phyloP scores from a whole-genome alignment of 1,139 yeast species.

The Sugiyamaella xylanicola region DNA sequence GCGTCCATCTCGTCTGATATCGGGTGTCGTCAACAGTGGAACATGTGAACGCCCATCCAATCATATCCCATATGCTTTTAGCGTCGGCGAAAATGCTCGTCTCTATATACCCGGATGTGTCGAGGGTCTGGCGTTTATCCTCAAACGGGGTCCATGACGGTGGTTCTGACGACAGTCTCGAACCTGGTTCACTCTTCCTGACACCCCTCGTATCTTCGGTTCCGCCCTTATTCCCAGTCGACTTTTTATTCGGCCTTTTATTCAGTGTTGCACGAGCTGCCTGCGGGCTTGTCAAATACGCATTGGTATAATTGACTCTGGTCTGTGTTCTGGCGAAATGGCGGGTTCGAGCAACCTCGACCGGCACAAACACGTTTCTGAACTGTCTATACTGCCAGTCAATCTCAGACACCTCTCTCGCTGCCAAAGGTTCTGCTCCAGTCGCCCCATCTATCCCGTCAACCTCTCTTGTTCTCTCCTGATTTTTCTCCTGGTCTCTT shows the following conservation, averaged over 20 bases:
- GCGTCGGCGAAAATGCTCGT: conserved; percentile 18
- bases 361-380: conserved; percentile 9
- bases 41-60: conserved; percentile 31
- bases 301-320: conserved; percentile 8
- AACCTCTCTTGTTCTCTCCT: no score
- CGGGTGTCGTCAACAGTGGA: conserved; percentile 24
- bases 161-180: background rate
- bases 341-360: background rate
- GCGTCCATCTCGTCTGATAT: conserved; percentile 27
- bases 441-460: background rate
- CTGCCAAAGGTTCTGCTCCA: no score
- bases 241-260: background rate
- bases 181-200: background rate
- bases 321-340: background rate
- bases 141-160: background rate
- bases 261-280: background rate
- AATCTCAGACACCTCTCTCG: background rate
- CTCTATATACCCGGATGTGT: conserved; percentile 3
- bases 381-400: conserved; percentile 7
- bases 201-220: background rate
- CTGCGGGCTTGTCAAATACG: background rate
- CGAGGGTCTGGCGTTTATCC: background rate
- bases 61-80: conserved; percentile 24
- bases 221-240: background rate
- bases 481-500: background rate